phyloP scores from a whole-genome alignment of 2,329 filamentous ascomycete species.

The Trichophyton simii region DNA sequence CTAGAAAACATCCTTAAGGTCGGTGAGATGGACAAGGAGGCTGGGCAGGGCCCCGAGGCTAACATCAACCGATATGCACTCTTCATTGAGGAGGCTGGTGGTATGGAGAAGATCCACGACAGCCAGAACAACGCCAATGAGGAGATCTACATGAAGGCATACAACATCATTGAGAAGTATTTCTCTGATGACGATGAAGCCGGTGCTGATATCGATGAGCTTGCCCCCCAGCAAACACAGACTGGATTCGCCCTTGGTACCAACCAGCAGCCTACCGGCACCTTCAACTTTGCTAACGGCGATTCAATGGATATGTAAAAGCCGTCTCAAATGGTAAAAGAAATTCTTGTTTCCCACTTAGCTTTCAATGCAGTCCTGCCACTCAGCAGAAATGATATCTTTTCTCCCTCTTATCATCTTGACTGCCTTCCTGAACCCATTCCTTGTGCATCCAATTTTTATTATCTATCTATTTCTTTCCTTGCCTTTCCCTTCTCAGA shows the following conservation, averaged over 20 bases:
- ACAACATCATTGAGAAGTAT: conserved; percentile 99
- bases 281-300: conserved; percentile 82
- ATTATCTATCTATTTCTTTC: neutral
- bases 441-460: neutral
- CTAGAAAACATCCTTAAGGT: conserved; percentile 99
- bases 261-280: conserved; percentile 55
- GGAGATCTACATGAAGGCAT: conserved; percentile 99
- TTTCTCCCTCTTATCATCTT: conserved; percentile 7
- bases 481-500: neutral
- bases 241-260: conserved; percentile 58
- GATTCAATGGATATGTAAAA: conserved; percentile 64
- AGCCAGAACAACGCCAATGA: conserved; percentile 99
- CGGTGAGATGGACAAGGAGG: conserved; percentile 94
- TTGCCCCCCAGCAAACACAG: conserved; percentile 58
- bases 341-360: neutral
- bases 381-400: conserved; percentile 6
- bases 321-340: neutral
- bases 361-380: neutral
- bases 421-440: neutral
- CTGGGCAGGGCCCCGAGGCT: conserved; percentile 40
- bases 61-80: conserved; percentile 88
- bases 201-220: conserved; percentile 64
- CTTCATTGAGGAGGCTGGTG: conserved; percentile 96
- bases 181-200: conserved; percentile 95
- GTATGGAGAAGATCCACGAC: conserved; percentile 99